Evolutionary conservation across 202 grass and related monocot species (phyloP), one percentile per base, ranked within the genome.

Genomic region (Dendrocalamus latiflorus): DNA sequence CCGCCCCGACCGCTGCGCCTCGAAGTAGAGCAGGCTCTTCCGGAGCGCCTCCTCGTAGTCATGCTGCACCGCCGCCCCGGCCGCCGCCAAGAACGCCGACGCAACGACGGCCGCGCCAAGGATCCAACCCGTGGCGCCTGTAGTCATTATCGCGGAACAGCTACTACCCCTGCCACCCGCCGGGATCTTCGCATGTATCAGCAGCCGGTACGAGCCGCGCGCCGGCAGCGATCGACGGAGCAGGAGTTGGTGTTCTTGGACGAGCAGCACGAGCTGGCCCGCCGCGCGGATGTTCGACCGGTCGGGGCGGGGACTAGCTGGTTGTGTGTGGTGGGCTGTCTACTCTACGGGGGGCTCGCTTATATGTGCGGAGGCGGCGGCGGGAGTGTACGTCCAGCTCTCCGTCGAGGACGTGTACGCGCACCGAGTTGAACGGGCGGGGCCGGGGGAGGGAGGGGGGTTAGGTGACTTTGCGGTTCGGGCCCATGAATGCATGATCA

Each of bases 1-100:
- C 20, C 85, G 95, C 9, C 95, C 95, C 57, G 95, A 98, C 20
- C 95, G 88, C 91, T 98, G 95, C 60, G 90, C 95, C 88, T 98
- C 95, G 64, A 94, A 93, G 90, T 98, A 98, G 84, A 98, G 88
- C 56, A 98, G 86, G 84, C 95, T 98, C 90, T 98, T 98, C 4
- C 72, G 74, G 72, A 95, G 65, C 50, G 93, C 93, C 58, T 83
- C 83, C 68, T 74, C 86, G 76, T 95, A 95, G 86, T 95, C 80
- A 69, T 89, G 92, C 28, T 51, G 91, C 28, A 36, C 38, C 79
- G 6, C 50, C 20, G 18, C 4, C 43, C n/a, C 6, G 12, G n/a
- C 25, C n/a, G 55, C 4, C 20, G 85, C 16, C 45, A 51, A 0
- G 9, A 70, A 17, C 74, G 43, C 34, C 36, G 82, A 12, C 18